Conservation (phyloP, 345 rosid genomes). For the Rubroshorea leprosula region DNA sequence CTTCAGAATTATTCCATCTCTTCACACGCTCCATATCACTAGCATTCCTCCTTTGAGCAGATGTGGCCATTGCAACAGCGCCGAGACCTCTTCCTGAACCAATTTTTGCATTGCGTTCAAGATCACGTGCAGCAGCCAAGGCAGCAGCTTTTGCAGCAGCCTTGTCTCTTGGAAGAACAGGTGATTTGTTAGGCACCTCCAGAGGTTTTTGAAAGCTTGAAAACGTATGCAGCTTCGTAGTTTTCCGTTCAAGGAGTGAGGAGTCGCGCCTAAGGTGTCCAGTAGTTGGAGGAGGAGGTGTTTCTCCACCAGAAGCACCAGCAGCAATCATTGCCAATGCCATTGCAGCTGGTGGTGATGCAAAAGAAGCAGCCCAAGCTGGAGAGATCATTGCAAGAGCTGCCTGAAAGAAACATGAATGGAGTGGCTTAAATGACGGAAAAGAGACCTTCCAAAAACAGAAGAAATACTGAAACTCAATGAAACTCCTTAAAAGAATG, state of each 20-base stretch:
- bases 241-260: slow-evolving; percentile 82
- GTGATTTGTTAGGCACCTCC: slow-evolving; percentile 50
- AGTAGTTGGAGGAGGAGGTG: slow-evolving; percentile 53
- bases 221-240: slow-evolving; percentile 65
- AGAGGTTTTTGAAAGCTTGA: slow-evolving; percentile 87
- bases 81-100: slow-evolving; percentile 99
- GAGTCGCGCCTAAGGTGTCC: slow-evolving; percentile 75
- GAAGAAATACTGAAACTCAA: background rate
- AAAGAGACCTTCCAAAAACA: background rate
- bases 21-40: slow-evolving; percentile 89
- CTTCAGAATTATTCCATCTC: slow-evolving; percentile 92
- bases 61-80: slow-evolving; percentile 99
- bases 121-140: slow-evolving; percentile 98
- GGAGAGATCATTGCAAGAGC: slow-evolving; percentile 95
- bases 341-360: slow-evolving; percentile 99
- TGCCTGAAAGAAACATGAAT: slow-evolving; percentile 42
- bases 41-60: slow-evolving; percentile 85
- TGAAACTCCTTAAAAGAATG: background rate
- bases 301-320: slow-evolving; percentile 92
- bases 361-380: slow-evolving; percentile 99
- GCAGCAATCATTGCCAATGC: slow-evolving; percentile 99
- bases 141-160: slow-evolving; percentile 99
- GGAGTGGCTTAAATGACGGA: background rate
- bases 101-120: slow-evolving; percentile 92
- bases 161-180: slow-evolving; percentile 80